Evolutionary conservation across 164 flowering plant genomes (phyloP).

Genomic region (Magnolia kwangsiensis): DNA sequence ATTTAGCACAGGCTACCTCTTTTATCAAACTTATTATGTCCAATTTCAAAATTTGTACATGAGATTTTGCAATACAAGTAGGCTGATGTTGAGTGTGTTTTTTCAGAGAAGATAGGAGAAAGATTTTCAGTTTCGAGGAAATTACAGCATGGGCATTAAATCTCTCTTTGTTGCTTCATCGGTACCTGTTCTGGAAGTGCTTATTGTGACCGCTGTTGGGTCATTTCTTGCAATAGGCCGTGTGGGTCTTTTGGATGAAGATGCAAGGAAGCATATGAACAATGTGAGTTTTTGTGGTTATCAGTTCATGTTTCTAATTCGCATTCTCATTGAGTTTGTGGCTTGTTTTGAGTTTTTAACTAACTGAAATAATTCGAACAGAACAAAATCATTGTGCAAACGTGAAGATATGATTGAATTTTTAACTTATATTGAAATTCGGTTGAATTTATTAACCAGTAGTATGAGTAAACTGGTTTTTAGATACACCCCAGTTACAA

Average conservation of each 20-base stretch:
- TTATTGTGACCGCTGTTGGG: conserved; percentile 48
- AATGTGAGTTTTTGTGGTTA: conserved; percentile 25
- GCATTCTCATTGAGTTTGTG: background rate
- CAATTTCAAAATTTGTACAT: no score
- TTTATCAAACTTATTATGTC: no score
- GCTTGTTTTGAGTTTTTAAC: background rate
- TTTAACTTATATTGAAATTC: background rate
- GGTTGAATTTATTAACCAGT: no score
- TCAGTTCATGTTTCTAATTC: background rate
- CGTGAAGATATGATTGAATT: background rate
- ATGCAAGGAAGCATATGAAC: conserved; percentile 48
- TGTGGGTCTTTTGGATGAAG: conserved; percentile 36
- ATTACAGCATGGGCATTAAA: conserved; percentile 32
- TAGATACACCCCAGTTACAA: no score
- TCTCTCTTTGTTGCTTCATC: conserved; percentile 41
- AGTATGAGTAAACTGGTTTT: no score
- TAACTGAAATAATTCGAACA: background rate
- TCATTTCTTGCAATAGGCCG: conserved; percentile 41
- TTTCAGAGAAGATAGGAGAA: background rate
- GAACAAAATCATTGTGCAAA: background rate
- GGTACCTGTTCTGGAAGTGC: conserved; percentile 47
- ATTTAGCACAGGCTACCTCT: no score
- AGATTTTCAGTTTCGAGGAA: background rate
- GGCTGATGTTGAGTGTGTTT: background rate
- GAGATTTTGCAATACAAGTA: background rate